These are phyloP conservation scores for Candida gigantensis DNA, from an alignment of 1,139 yeast species.

Conservation along the genomic window DNA sequence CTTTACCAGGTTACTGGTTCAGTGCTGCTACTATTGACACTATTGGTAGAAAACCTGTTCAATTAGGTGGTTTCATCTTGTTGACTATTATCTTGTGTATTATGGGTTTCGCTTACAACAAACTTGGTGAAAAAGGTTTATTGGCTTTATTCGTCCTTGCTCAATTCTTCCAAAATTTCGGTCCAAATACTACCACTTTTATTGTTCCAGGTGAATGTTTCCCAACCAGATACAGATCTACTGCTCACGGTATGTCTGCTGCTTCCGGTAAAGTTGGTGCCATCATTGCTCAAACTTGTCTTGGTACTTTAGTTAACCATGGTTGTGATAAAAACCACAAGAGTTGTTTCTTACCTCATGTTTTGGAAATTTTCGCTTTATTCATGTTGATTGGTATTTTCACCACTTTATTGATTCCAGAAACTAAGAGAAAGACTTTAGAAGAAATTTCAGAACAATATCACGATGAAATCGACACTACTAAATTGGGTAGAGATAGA, in stretches of 20 bases:
- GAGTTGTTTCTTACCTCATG: slow-evolving; percentile 85
- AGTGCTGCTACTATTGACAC: slow-evolving; percentile 75
- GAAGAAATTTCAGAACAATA: slow-evolving; percentile 77
- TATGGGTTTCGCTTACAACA: slow-evolving; percentile 80
- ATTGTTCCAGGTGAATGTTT: slow-evolving; percentile 93
- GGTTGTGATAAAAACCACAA: slow-evolving; percentile 59
- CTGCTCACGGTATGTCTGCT: slow-evolving; percentile 98
- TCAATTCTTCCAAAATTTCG: slow-evolving; percentile 87
- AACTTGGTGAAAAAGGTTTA: slow-evolving; percentile 58
- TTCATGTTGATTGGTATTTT: slow-evolving; percentile 81
- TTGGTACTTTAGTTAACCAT: slow-evolving; percentile 82
- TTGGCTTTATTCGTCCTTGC: slow-evolving; percentile 73
- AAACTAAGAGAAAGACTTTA: slow-evolving; percentile 85
- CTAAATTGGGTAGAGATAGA: slow-evolving; percentile 41
- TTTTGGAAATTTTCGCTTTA: slow-evolving; percentile 88
- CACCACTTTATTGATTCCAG: slow-evolving; percentile 72
- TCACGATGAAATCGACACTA: slow-evolving; percentile 71
- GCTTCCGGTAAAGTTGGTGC: slow-evolving; percentile 97
- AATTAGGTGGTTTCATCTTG: slow-evolving; percentile 68
- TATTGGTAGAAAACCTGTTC: slow-evolving; percentile 81
- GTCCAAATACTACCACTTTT: slow-evolving; percentile 96
- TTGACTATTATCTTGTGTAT: slow-evolving; percentile 68
- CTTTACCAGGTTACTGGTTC: slow-evolving; percentile 89
- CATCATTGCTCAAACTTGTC: slow-evolving; percentile 86
- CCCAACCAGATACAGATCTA: slow-evolving; percentile 97